Base-by-base conservation (phyloP, 306 rosid species). In the Cercis canadensis region DNA sequence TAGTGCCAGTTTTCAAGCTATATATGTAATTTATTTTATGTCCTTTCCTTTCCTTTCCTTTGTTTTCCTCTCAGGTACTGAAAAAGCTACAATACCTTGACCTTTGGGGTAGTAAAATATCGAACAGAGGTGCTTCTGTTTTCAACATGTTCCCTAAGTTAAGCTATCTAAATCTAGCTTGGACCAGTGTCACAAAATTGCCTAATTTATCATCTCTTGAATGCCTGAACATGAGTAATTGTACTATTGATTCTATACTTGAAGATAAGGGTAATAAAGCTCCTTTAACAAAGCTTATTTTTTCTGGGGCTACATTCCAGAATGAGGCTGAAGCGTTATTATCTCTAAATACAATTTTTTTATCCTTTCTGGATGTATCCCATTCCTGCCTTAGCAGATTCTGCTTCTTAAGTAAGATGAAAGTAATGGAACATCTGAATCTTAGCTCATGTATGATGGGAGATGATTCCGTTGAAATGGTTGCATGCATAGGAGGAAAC, bases 31-130 rank as follows among this genome's bases (percentile, higher is more conserved):
- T 51, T 9, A 49, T 10, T 11, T 24, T 0, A 11, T 70, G 69
- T 54, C 37, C 53, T 50, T 46, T 52, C 24, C 62, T 50, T 46
- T 52, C 24, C 62, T 15, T 58, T 15, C 12, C 18, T 50, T 57
- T 15, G 11, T 17, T 0, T 24, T 65, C 50, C 37, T 37, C 45
- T 56, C 73, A 90, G 98, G 96, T 85, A 58, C 92, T 94, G 69
- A 73, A 85, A 57, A 82, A 85, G 66, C 76, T 94, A 66, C 86
- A 81, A 39, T 82, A 86, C 80, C 89, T 94, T 70, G 97, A 90
- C 75, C 81, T 94, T 70, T 94, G 97, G 97, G 98, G 94, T 68
- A 94, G 97, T 83, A 56, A 83, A 72, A 76, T 94, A 82, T 84
- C 98, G 51, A 85, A 90, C 58, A n/a, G 75, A 39, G 95, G 97